phyloP scores from a whole-genome alignment of 306 rosid genomes.

The Fragaria vesca region DNA sequence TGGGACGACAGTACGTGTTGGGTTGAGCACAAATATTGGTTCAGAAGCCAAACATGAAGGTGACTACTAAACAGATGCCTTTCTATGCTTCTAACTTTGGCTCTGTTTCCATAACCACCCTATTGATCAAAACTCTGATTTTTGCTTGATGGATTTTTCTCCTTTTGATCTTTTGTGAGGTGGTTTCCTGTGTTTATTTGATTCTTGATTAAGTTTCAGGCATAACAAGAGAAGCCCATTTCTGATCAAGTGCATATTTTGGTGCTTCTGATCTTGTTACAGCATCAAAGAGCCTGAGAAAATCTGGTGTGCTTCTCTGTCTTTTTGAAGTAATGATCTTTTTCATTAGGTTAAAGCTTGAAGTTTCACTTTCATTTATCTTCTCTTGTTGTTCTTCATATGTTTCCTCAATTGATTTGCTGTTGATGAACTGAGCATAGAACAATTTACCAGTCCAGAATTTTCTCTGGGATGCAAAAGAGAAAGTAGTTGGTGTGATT shows the following conservation, averaged over 20 bases:
- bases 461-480: not conserved
- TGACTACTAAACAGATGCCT: conserved; percentile 12
- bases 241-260: conserved; percentile 12
- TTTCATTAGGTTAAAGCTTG: conserved; percentile 17
- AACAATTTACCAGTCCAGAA: not conserved
- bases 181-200: conserved; percentile 6
- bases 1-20: conserved; percentile 47
- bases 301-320: conserved; percentile 17
- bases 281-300: conserved; percentile 17
- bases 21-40: conserved; percentile 56
- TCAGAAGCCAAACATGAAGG: conserved; percentile 10
- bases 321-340: not conserved
- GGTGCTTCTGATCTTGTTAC: conserved; percentile 20
- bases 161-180: not conserved
- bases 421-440: conserved; percentile 3
- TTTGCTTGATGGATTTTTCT: conserved; percentile 5
- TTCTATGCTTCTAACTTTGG: conserved; percentile 23
- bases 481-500: not conserved
- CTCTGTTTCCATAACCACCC: not conserved
- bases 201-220: conserved; percentile 5
- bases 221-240: conserved; percentile 2
- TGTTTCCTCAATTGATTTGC: not conserved
- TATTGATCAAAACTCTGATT: not conserved
- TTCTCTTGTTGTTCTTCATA: not conserved
- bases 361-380: not conserved